A percentile compares a stretch with the other conserved stretches of the same genome.
Conservation (phyloP, 2,329 filamentous ascomycete species). For the Westerdykella ornata region DNA sequence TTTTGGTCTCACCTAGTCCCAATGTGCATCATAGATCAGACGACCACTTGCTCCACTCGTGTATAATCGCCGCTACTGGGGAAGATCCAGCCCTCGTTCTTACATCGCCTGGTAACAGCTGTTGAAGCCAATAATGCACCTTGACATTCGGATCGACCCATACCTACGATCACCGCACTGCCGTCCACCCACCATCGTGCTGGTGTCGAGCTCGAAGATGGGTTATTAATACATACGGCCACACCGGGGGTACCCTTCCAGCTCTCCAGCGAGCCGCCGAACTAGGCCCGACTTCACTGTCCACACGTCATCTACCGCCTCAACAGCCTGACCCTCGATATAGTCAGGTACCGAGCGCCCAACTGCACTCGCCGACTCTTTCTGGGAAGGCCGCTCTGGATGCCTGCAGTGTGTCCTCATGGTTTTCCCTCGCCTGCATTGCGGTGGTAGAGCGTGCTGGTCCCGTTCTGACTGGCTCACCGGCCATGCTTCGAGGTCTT, state of each 20-base stretch:
- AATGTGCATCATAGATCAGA: constrained; percentile 7
- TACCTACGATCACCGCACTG: constrained; percentile 1
- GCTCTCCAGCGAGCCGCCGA: too few species aligned
- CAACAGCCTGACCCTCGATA: constrained; percentile 39
- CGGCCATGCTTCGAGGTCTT: too few species aligned
- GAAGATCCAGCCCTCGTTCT: background rate
- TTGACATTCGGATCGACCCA: constrained; percentile 5
- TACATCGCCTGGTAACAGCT: constrained; percentile 4
- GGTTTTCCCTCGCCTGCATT: too few species aligned
- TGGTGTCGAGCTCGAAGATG: background rate
- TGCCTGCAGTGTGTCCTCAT: too few species aligned
- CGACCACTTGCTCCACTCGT: constrained; percentile 6
- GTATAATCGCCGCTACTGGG: constrained; percentile 14
- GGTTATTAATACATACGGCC: constrained; percentile 38
- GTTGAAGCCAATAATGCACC: constrained; percentile 6
- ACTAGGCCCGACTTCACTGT: too few species aligned
- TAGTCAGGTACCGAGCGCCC: constrained; percentile 29
- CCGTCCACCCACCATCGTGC: constrained; percentile 2
- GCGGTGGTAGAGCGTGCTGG: too few species aligned
- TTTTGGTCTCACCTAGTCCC: constrained; percentile 3
- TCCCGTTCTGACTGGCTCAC: too few species aligned
- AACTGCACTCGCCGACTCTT: too few species aligned
- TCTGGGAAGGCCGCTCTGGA: too few species aligned
- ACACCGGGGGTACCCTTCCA: constrained; percentile 24
- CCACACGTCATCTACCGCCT: constrained; percentile 39